Conservation (phyloP, 164 flowering plant species). For the Chimonanthus salicifolius region DNA sequence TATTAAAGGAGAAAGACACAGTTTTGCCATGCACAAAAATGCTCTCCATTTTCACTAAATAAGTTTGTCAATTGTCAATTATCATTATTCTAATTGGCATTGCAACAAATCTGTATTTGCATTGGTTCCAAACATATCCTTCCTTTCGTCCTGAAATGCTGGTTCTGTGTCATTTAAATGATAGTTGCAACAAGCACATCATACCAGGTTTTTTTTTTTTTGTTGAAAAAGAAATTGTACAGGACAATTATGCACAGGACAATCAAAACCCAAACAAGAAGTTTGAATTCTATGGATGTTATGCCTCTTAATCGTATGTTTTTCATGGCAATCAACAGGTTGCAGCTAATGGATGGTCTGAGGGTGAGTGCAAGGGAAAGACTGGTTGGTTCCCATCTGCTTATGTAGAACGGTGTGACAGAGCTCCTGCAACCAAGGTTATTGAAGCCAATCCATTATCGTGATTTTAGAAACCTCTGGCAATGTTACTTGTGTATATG, state of each 20-base stretch:
- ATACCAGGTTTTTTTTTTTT: not conserved
- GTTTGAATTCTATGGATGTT: not conserved
- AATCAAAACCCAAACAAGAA: not conserved
- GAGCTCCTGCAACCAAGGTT: slow-evolving; percentile 34
- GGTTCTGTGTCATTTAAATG: not conserved
- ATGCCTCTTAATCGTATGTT: not conserved
- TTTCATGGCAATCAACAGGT: slow-evolving; percentile 32
- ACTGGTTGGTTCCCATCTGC: slow-evolving; percentile 93
- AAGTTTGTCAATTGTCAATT: too few species aligned
- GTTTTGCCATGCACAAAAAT: too few species aligned
- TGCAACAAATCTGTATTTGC: too few species aligned
- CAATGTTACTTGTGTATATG: not conserved
- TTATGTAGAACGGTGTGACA: slow-evolving; percentile 53
- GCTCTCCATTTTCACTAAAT: too few species aligned
- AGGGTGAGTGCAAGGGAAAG: slow-evolving; percentile 74
- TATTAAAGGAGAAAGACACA: too few species aligned
- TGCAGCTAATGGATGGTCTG: slow-evolving; percentile 74
- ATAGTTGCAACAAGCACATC: not conserved
- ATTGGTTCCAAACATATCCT: too few species aligned
- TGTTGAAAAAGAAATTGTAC: too few species aligned
- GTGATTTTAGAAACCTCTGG: not conserved
- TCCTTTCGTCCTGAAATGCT: not conserved
- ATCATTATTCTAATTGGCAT: too few species aligned
- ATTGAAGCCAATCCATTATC: slow-evolving; percentile 8
- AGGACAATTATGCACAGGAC: not conserved